phyloP scores from a whole-genome alignment of 768 basidiomycete genomes.

The Trametes punicea region DNA sequence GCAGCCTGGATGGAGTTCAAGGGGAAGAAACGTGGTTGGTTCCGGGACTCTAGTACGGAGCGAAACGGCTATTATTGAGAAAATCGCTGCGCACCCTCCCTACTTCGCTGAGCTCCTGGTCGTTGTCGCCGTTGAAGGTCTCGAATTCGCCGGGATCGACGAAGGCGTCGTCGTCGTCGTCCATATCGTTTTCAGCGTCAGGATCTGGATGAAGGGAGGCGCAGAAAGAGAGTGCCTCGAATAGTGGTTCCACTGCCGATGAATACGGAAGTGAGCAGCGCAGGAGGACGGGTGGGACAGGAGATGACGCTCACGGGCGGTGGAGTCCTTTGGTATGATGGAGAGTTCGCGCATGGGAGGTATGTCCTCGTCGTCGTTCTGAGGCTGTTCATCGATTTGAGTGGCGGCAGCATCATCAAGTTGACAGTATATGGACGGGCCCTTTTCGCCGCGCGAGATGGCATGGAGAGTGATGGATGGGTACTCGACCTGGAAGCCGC shows the following conservation, averaged over 20 bases:
- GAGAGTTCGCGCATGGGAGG: constrained; percentile 74
- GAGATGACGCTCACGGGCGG: constrained; percentile 50
- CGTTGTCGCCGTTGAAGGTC: constrained; percentile 58
- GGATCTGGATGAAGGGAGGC: constrained; percentile 83
- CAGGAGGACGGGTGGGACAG: background rate
- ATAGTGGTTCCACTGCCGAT: constrained; percentile 71
- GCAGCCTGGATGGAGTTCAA: constrained; percentile 56
- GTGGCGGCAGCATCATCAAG: constrained; percentile 47
- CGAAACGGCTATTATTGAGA: constrained; percentile 68
- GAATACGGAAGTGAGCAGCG: background rate
- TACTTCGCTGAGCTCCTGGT: constrained; percentile 77
- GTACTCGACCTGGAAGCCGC: constrained; percentile 83
- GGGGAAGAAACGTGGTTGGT: constrained; percentile 19
- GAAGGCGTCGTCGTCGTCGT: constrained; percentile 49
- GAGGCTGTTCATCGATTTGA: background rate
- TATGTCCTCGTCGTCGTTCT: constrained; percentile 37
- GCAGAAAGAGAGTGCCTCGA: constrained; percentile 81
- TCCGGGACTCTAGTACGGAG: constrained; percentile 72
- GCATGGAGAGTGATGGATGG: constrained; percentile 93
- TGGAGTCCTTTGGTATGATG: constrained; percentile 61
- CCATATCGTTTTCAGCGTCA: constrained; percentile 46
- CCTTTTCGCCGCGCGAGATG: constrained; percentile 64
- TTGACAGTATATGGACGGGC: constrained; percentile 88
- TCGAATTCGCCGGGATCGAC: constrained; percentile 48
- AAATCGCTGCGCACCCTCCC: constrained; percentile 95